Evolutionary conservation across 2,329 filamentous ascomycete genomes (phyloP), one percentile per base, ranked within the genome.

Genomic region (Cadophora malorum): DNA sequence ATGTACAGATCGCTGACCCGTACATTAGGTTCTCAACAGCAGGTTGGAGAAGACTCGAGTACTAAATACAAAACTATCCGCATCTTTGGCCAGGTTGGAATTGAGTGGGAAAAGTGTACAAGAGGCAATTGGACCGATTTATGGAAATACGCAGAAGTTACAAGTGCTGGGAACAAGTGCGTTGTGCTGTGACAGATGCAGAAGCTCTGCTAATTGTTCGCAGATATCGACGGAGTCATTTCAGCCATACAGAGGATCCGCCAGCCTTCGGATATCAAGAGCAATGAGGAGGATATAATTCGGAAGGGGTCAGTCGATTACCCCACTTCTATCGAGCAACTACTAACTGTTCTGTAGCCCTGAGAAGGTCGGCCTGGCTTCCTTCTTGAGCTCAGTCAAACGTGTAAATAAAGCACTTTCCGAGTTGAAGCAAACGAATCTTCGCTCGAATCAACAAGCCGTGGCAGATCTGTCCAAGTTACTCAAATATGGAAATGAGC

Each of bases 31-130:
- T 35, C 82, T 91, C 59, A 90, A 90, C 74, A 91, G 88, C 64
- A 84, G 89, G 49, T 88, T 98, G 70, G 93, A 96, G 75, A 98
- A 97, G 85, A 96, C 96, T 74, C 91, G 94, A 69, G 89, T 93
- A 77, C 86, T 98, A 78, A 97, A 94, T 38, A 97, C 96, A 83
- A 97, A 97, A 83, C 97, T 99, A 66, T 92, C 97, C 80, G 91
- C 92, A 33, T 97, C 93, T 63, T 85, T 97, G 73, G 87, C 89
- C 47, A 88, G 94, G 66, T 84, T 99, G 41, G 94, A 98, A 75
- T 88, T 90, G 47, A 96, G 93, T 64, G 96, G 95, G 21, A 93
- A 94, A 80, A 94, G 91, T 69, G 94, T 98, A 23, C 91, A 93
- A 76, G 93, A 97, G 77, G 94, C 96, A 12, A 94, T 96, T 66